Conservation (phyloP, 2,329 filamentous ascomycete species). For the Pyrenophora seminiperda region DNA sequence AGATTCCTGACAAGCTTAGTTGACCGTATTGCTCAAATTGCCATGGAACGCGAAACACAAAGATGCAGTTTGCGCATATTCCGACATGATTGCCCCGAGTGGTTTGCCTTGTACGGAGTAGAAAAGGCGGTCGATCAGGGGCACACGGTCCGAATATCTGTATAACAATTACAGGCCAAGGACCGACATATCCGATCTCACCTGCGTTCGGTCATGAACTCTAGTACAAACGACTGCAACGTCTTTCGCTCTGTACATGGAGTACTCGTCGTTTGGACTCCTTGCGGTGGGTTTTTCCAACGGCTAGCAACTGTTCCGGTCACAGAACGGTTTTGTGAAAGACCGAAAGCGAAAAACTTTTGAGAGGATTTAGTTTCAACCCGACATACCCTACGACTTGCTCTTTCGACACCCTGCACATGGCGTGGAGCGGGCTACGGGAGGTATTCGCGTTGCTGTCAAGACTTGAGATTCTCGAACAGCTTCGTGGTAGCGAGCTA, state of each 20-base stretch:
- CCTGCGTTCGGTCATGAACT: constrained; percentile 16
- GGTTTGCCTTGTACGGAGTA: too few species aligned
- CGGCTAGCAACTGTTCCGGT: constrained; percentile 27
- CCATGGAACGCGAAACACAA: too few species aligned
- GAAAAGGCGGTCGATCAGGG: too few species aligned
- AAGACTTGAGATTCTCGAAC: constrained; percentile 17
- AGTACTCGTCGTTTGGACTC: constrained; percentile 32
- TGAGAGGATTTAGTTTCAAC: constrained; percentile 31
- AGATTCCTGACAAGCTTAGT: too few species aligned
- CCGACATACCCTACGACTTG: constrained; percentile 30
- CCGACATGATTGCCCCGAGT: neutral
- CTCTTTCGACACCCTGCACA: constrained; percentile 26
- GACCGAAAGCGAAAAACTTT: constrained; percentile 24
- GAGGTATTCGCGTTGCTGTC: constrained; percentile 32
- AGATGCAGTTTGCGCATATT: neutral
- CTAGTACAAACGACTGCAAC: constrained; percentile 9
- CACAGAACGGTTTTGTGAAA: constrained; percentile 21
- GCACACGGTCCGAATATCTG: too few species aligned
- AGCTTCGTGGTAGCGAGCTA: too few species aligned
- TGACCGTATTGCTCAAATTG: too few species aligned
- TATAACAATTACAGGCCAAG: too few species aligned
- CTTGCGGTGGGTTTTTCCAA: constrained; percentile 29
- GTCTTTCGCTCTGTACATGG: constrained; percentile 28
- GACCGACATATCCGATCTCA: too few species aligned
- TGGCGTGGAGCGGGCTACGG: constrained; percentile 22